Evolutionary conservation across 2,329 filamentous ascomycete genomes (phyloP).

Genomic region (Elsinoe australis): DNA sequence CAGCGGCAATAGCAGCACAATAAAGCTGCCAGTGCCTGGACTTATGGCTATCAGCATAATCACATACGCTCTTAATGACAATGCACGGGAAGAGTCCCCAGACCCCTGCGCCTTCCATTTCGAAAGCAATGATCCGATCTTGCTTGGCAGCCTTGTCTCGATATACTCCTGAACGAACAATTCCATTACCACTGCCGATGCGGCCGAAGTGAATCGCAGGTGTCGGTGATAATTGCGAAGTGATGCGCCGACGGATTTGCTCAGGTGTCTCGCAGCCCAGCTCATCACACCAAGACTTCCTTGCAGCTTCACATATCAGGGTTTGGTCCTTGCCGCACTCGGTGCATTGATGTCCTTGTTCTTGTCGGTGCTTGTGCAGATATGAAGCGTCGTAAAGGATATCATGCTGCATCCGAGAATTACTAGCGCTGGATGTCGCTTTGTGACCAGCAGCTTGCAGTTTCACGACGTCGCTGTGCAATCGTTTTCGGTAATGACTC

Average conservation of each 20-base stretch:
- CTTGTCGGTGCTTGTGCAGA: slow-evolving; percentile 26
- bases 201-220: slow-evolving; percentile 13
- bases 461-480: too few species aligned
- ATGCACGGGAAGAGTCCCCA: slow-evolving; percentile 18
- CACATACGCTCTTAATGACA: slow-evolving; percentile 19
- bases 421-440: too few species aligned
- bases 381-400: slow-evolving; percentile 22
- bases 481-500: too few species aligned
- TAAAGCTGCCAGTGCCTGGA: slow-evolving; percentile 19
- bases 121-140: slow-evolving; percentile 17
- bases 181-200: slow-evolving; percentile 2
- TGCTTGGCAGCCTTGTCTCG: slow-evolving; percentile 7
- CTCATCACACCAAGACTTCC: not conserved
- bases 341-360: not conserved
- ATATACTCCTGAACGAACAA: slow-evolving; percentile 11
- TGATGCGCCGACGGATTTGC: too few species aligned
- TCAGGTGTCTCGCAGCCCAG: not conserved
- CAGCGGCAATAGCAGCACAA: slow-evolving; percentile 19
- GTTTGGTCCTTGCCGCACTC: not conserved
- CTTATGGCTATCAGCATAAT: slow-evolving; percentile 21
- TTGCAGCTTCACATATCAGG: not conserved
- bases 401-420: too few species aligned
- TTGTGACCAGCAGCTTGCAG: too few species aligned
- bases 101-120: slow-evolving; percentile 21
- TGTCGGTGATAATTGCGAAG: not conserved